Evolutionary conservation across 148 eudicot genomes (phyloP), one percentile per base, ranked within the genome.

Genomic region (Drosera capensis): DNA sequence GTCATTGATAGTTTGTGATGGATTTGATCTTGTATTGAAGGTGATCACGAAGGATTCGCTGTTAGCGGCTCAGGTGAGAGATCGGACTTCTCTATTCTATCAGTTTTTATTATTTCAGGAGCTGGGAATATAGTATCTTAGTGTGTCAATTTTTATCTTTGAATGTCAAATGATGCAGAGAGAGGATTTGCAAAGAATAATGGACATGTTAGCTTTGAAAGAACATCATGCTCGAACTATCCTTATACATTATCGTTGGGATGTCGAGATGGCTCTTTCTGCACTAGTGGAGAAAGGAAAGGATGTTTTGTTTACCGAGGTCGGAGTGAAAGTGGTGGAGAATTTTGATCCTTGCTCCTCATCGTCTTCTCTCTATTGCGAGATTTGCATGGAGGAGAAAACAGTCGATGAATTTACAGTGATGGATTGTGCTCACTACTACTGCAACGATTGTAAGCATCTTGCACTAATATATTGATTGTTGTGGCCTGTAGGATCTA

Each of bases 201-300:
- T 78, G 82, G 86, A 82, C 25, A 43, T 78, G 64, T 58, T 82
- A n/a, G 78, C 80, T 2, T 23, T 78, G 56, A 75, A 56, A 45
- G 94, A 82, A 58, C 82, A 82, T 49, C 78, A 75, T 55, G 94
- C 94, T 1, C 63, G 94, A 43, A 78, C 82, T 29, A 62, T 82
- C 23, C 86, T 82, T 25, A 78, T 82, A 51, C 86, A 82, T 61
- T 75, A 66, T 52, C 79, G 86, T 8, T 82, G 94, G 94, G 71
- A 82, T 63, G 80, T 72, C 44, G 77, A 78, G 20, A 75, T 64
- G 45, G 59, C 78, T 8, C 44, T 70, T 43, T 58, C 63, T 8
- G 71, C 71, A 30, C 70, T 63, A 29, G 79, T 67, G 17, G 85
- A 78, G 48, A 65, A 56, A 66, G 93, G 86, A 20, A 65, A 45